phyloP scores from a whole-genome alignment of 2,329 filamentous ascomycete species.

The Fonsecaea monophora region DNA sequence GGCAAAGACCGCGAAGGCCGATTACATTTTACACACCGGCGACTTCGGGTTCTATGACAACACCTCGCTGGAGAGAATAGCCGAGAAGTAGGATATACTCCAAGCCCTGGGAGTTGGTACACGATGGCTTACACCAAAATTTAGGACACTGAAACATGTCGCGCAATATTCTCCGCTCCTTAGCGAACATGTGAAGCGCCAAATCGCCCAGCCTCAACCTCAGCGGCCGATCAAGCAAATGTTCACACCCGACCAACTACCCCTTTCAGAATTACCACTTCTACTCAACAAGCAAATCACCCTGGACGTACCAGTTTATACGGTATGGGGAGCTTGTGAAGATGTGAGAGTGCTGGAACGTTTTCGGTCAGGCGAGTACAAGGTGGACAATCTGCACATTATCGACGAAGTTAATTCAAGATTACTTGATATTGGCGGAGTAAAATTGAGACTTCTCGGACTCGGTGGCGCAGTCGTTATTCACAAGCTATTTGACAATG shows the following conservation, averaged over 20 bases:
- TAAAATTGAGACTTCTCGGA: conserved; percentile 92
- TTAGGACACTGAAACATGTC: conserved; percentile 93
- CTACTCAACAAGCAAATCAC: conserved; percentile 88
- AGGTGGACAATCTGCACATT: conserved; percentile 95
- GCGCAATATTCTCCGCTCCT: conserved; percentile 97
- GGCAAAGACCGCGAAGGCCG: conserved; percentile 89
- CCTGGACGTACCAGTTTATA: conserved; percentile 95
- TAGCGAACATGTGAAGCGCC: conserved; percentile 72
- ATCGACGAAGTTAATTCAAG: conserved; percentile 98
- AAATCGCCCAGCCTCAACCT: conserved; percentile 72
- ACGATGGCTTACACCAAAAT: conserved; percentile 33
- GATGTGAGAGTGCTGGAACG: conserved; percentile 97
- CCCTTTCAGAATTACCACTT: conserved; percentile 88
- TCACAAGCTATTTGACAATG: conserved; percentile 99
- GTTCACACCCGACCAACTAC: conserved; percentile 80
- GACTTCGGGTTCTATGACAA: conserved; percentile 99
- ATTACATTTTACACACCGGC: conserved; percentile 98
- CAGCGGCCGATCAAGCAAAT: conserved; percentile 75
- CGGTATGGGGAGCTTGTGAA: conserved; percentile 98
- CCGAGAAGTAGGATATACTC: conserved; percentile 79
- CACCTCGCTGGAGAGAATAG: conserved; percentile 92
- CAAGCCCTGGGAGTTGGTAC: background rate
- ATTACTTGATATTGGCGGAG: conserved; percentile 90
- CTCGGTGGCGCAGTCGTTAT: conserved; percentile 97
- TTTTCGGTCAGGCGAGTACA: conserved; percentile 96